phyloP scores from a whole-genome alignment of 1,284 basidiomycete species.

The Ustilago bromivora region DNA sequence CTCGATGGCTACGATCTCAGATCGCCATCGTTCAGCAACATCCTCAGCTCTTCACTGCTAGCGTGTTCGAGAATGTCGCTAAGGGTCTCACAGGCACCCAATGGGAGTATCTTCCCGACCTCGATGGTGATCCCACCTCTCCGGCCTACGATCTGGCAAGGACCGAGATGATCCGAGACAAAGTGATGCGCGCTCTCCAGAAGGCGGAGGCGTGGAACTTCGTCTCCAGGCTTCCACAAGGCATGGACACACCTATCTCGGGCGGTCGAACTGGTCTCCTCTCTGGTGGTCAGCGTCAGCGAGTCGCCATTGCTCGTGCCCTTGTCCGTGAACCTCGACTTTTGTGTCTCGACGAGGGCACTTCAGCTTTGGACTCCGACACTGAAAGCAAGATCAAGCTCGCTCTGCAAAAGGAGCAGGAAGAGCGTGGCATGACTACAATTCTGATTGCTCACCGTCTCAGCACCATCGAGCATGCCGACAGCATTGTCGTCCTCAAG shows the following conservation, averaged over 20 bases:
- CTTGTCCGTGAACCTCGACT: conserved; percentile 63
- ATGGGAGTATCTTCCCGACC: conserved; percentile 49
- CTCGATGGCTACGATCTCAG: conserved; percentile 71
- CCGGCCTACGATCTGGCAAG: conserved; percentile 27
- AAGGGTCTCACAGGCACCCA: conserved; percentile 60
- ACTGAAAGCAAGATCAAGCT: conserved; percentile 65
- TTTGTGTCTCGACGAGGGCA: conserved; percentile 66
- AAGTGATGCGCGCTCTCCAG: conserved; percentile 63
- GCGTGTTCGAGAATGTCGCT: conserved; percentile 67
- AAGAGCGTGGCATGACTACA: conserved; percentile 64
- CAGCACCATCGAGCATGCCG: conserved; percentile 65
- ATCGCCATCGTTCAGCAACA: conserved; percentile 72
- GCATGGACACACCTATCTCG: conserved; percentile 69
- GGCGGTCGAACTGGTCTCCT: conserved; percentile 69
- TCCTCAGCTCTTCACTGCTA: conserved; percentile 68
- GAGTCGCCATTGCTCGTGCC: conserved; percentile 67
- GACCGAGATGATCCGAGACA: conserved; percentile 58
- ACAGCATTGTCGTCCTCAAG: conserved; percentile 64
- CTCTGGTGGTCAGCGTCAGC: conserved; percentile 66
- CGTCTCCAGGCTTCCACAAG: conserved; percentile 68
- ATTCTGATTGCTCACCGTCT: conserved; percentile 67
- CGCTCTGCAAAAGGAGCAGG: conserved; percentile 62
- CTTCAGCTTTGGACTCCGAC: conserved; percentile 64
- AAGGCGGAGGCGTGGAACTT: conserved; percentile 72
- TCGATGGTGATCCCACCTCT: conserved; percentile 34